phyloP scores from a whole-genome alignment of 805 yeast genomes.

The Brettanomyces nanus region DNA sequence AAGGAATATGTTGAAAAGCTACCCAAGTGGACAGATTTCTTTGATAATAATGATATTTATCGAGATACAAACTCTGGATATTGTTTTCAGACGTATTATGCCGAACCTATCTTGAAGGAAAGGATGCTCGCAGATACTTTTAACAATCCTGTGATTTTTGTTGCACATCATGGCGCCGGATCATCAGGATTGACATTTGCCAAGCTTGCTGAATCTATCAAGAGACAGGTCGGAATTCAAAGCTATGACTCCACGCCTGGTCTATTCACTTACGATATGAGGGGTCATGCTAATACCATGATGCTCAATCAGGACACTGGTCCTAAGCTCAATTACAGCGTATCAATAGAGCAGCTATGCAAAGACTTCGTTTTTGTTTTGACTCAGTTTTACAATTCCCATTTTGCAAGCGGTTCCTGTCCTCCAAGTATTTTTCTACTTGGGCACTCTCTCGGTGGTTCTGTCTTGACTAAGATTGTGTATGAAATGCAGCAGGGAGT shows the following conservation, averaged over 20 bases:
- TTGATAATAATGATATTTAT: slow-evolving; percentile 22
- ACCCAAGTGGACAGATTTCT: slow-evolving; percentile 20
- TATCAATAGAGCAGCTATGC: slow-evolving; percentile 42
- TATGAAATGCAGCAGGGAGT: slow-evolving; percentile 8
- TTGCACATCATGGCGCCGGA: slow-evolving; percentile 94
- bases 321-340: slow-evolving; percentile 23
- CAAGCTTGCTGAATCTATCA: slow-evolving; percentile 36
- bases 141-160: slow-evolving; percentile 43
- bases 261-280: slow-evolving; percentile 61
- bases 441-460: slow-evolving; percentile 93
- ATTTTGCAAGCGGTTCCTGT: slow-evolving; percentile 8
- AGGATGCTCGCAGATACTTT: slow-evolving; percentile 4
- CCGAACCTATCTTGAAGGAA: slow-evolving; percentile 34
- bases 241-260: slow-evolving; percentile 42
- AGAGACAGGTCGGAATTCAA: slow-evolving; percentile 23
- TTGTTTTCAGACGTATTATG: slow-evolving; percentile 48
- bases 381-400: slow-evolving; percentile 25
- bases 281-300: slow-evolving; percentile 73
- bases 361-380: slow-evolving; percentile 51
- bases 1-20: background rate
- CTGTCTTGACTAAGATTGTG: slow-evolving; percentile 57
- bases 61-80: slow-evolving; percentile 18
- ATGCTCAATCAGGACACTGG: slow-evolving; percentile 12
- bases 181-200: slow-evolving; percentile 79
- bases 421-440: slow-evolving; percentile 45